Evolutionary conservation across 306 rosid species (phyloP).

Genomic region (Medicago arabica): DNA sequence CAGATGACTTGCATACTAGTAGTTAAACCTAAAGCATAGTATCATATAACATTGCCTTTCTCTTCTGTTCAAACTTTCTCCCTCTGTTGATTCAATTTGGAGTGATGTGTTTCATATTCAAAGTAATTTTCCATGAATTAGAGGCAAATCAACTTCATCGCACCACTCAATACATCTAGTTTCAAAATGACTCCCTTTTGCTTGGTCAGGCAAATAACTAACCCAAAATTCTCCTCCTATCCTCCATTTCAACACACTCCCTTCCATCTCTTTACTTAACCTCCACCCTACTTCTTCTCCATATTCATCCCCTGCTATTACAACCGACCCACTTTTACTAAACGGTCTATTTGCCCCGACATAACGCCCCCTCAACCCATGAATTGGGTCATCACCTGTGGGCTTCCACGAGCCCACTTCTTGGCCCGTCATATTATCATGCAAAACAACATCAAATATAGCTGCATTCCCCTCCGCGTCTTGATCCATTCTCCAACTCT

Average conservation of each 20-base stretch:
- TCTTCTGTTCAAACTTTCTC: neutral
- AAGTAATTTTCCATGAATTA: constrained; percentile 54
- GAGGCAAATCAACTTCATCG: constrained; percentile 96
- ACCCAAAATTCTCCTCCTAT: constrained; percentile 84
- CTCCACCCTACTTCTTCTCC: constrained; percentile 85
- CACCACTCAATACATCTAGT: constrained; percentile 89
- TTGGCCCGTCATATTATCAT: constrained; percentile 61
- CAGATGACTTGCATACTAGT: neutral
- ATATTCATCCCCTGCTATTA: constrained; percentile 74
- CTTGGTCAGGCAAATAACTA: constrained; percentile 66
- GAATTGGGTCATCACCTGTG: constrained; percentile 16
- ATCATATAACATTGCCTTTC: neutral
- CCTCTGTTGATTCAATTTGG: neutral
- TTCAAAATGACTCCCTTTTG: constrained; percentile 58
- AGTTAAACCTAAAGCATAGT: neutral
- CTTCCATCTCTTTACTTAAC: constrained; percentile 82
- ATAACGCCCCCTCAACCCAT: constrained; percentile 51
- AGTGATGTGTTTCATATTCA: neutral
- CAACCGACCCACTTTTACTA: constrained; percentile 73
- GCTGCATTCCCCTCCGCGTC: constrained; percentile 89
- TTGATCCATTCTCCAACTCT: constrained; percentile 89
- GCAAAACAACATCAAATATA: constrained; percentile 69
- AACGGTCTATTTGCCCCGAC: constrained; percentile 57
- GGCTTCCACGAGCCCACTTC: constrained; percentile 63
- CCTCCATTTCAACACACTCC: constrained; percentile 93